Percentiles rank a stretch among this genome's conserved stretches.
Conservation (phyloP, 345 rosid genomes). For the Excoecaria agallocha region DNA sequence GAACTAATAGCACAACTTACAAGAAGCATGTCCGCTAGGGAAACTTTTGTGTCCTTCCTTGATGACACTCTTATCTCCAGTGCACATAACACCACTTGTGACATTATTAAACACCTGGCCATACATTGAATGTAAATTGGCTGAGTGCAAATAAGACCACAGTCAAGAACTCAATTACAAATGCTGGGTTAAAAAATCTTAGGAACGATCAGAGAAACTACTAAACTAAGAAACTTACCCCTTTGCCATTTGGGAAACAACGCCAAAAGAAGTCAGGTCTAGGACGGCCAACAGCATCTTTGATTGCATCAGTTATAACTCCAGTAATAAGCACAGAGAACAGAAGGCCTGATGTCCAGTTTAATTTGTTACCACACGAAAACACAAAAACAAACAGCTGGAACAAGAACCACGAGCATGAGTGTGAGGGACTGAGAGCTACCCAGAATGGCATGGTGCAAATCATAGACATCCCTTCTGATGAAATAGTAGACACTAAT, state of each 20-base stretch:
- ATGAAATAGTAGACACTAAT: slow-evolving; percentile 61
- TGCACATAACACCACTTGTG: slow-evolving; percentile 65
- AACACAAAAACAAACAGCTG: slow-evolving; percentile 10
- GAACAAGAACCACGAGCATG: slow-evolving; percentile 7
- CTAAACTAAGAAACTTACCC: slow-evolving; percentile 41
- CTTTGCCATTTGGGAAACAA: slow-evolving; percentile 88
- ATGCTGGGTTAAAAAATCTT: not conserved
- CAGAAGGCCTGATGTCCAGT: slow-evolving; percentile 58
- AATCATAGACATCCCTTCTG: slow-evolving; percentile 77
- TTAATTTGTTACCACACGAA: not conserved
- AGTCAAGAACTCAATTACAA: not conserved
- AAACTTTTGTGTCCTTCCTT: slow-evolving; percentile 96
- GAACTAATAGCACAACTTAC: slow-evolving; percentile 43
- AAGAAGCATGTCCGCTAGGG: slow-evolving; percentile 93
- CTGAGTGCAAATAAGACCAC: slow-evolving; percentile 13
- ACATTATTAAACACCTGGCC: slow-evolving; percentile 56
- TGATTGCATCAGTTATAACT: slow-evolving; percentile 86
- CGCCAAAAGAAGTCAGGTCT: slow-evolving; percentile 99
- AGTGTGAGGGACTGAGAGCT: slow-evolving; percentile 23
- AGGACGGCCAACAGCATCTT: slow-evolving; percentile 91
- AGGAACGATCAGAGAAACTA: not conserved
- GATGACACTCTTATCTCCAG: slow-evolving; percentile 60
- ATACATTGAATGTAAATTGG: slow-evolving; percentile 15
- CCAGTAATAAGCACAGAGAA: slow-evolving; percentile 72
- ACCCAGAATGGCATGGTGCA: slow-evolving; percentile 90